Conservation (phyloP, 2,329 filamentous ascomycete species). For the Coniella vitis region DNA sequence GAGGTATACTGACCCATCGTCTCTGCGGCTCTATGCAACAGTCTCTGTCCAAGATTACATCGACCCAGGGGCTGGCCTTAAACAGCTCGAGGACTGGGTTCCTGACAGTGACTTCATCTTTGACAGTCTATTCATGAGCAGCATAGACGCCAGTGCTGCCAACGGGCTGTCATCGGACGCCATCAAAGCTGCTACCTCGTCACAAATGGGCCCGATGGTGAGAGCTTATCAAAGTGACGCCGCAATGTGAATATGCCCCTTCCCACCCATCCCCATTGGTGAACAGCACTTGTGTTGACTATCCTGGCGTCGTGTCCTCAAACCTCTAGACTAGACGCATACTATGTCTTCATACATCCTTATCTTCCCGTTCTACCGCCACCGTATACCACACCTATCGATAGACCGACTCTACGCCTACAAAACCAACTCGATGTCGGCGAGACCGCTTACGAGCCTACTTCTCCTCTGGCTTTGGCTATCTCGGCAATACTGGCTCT, state of each 20-base stretch:
- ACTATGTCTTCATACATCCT: slow-evolving; percentile 46
- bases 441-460: slow-evolving; percentile 1
- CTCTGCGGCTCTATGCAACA: slow-evolving; percentile 18
- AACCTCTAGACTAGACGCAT: slow-evolving; percentile 33
- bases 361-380: slow-evolving; percentile 44
- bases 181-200: slow-evolving; percentile 1
- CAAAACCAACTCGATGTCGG: slow-evolving; percentile 26
- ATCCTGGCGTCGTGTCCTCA: neutral
- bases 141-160: neutral
- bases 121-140: slow-evolving; percentile 33
- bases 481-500: slow-evolving; percentile 18
- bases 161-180: slow-evolving; percentile 6
- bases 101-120: slow-evolving; percentile 43
- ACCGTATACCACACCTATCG: slow-evolving; percentile 28
- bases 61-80: slow-evolving; percentile 41
- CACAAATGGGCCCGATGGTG: slow-evolving; percentile 26
- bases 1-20: too few species aligned
- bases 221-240: slow-evolving; percentile 35
- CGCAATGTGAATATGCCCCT: slow-evolving; percentile 30
- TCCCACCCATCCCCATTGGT: too few species aligned
- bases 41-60: slow-evolving; percentile 34
- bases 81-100: slow-evolving; percentile 36
- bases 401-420: slow-evolving; percentile 27
- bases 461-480: slow-evolving; percentile 17
- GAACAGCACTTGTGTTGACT: too few species aligned